Base-by-base conservation (phyloP, 257 asterid species). In the Lithospermum erythrorhizon region DNA sequence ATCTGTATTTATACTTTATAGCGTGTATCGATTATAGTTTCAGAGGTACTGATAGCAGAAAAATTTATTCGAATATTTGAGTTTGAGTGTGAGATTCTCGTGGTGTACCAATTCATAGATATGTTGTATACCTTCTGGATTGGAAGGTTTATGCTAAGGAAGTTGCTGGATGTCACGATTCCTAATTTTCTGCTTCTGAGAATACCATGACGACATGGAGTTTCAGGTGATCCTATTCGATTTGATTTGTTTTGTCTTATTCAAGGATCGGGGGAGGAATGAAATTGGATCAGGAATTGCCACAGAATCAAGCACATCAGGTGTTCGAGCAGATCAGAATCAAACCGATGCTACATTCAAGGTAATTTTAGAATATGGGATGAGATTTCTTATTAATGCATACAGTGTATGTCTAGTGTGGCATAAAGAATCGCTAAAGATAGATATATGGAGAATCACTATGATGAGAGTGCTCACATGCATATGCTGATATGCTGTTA, bases 341-440 rank as follows among this genome's bases (percentile, higher is more conserved):
- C 68, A n/a, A 7, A 70, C 30, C 5, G 29, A 54, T 64, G n/a
- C 59, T 20, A 59, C 7, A 59, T 45, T 27, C 1, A 63, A 68
- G 73, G 70, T 63, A 54, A 63, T 37, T 1, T 24, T 22, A 59
- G 49, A 29, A 58, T n/a, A 16, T 22, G 23, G 37, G 35, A 29
- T 18, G 19, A 30, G 7, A 41, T 58, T 58, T n/a, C 2, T n/a
- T 53, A n/a, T 52, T 52, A 0, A 18, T n/a, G 57, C 27, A n/a
- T 2, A 27, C 32, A 27, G 6, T 27, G 6, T 3, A 27, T 27
- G 32, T 27, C 4, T 17, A n/a, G 11, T 3, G 5, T 18, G 21
- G 6, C 22, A 52, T 35, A 20, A 53, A 6, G 57, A 53, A 5
- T 53, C 23, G 11, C 3, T 19, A 53, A 53, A 18, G 2, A 2